These are phyloP conservation scores for Neocucurbitaria cava DNA, from an alignment of 2,329 filamentous ascomycete genomes.

Conservation along the genomic window DNA sequence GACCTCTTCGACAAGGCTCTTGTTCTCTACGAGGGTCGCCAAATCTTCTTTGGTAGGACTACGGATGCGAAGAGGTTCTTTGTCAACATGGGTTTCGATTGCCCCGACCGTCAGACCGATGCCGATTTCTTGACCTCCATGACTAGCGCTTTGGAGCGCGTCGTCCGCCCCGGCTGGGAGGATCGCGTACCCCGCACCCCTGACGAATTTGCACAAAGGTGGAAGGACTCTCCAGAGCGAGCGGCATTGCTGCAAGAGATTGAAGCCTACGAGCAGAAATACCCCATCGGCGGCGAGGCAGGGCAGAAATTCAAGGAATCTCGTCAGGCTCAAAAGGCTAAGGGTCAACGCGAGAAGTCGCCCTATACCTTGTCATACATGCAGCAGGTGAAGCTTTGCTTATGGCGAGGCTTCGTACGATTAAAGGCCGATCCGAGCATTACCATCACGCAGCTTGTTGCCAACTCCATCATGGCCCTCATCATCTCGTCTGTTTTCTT, in stretches of 20 bases:
- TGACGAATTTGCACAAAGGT: constrained; percentile 59
- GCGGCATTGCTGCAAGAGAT: constrained; percentile 53
- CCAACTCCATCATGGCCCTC: constrained; percentile 77
- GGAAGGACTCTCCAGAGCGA: constrained; percentile 62
- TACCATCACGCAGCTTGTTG: constrained; percentile 71
- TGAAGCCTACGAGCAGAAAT: constrained; percentile 55
- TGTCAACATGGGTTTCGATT: constrained; percentile 73
- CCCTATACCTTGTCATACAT: constrained; percentile 81
- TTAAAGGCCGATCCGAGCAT: constrained; percentile 78
- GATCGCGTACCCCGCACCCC: constrained; percentile 56
- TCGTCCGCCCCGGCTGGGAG: constrained; percentile 54
- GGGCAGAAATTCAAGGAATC: constrained; percentile 56
- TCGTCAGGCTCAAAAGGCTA: constrained; percentile 56
- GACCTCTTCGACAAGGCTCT: constrained; percentile 74
- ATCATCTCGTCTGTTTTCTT: constrained; percentile 84
- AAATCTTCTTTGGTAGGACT: constrained; percentile 73
- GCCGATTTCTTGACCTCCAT: constrained; percentile 81
- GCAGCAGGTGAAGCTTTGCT: constrained; percentile 79
- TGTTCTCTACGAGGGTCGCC: constrained; percentile 71
- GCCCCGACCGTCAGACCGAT: constrained; percentile 73
- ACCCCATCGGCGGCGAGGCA: constrained; percentile 54
- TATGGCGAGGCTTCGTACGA: constrained; percentile 81
- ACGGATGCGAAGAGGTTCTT: constrained; percentile 73
- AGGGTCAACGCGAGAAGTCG: constrained; percentile 67
- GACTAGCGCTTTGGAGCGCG: constrained; percentile 60